These are phyloP conservation scores for Lasiosphaeris hirsuta DNA, from an alignment of 495 filamentous ascomycete genomes.

Conservation along the genomic window DNA sequence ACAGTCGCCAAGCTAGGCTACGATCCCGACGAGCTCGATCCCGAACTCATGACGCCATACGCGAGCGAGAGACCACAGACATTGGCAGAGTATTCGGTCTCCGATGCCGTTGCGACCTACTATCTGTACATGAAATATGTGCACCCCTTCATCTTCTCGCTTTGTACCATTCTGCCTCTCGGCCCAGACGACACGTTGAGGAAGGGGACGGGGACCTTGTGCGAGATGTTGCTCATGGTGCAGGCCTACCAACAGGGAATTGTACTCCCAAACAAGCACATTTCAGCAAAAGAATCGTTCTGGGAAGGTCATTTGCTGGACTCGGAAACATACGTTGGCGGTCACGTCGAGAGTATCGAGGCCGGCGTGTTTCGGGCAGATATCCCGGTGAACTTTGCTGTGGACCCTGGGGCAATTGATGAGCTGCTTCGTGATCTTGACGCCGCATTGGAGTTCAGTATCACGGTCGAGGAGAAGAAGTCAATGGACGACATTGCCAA, in stretches of 20 bases:
- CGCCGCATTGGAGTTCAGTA: slow-evolving; percentile 85
- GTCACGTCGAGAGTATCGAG: slow-evolving; percentile 99
- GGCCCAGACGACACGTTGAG: slow-evolving; percentile 88
- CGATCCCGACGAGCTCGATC: slow-evolving; percentile 96
- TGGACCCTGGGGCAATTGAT: slow-evolving; percentile 84
- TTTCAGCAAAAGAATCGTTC: slow-evolving; percentile 84
- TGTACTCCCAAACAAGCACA: slow-evolving; percentile 93
- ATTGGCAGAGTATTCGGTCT: slow-evolving; percentile 96
- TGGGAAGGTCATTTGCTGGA: slow-evolving; percentile 96
- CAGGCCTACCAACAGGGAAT: slow-evolving; percentile 92
- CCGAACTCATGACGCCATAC: slow-evolving; percentile 95
- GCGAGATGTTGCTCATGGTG: slow-evolving; percentile 99
- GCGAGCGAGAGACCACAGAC: slow-evolving; percentile 89
- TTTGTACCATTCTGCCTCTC: slow-evolving; percentile 94
- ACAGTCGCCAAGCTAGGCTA: slow-evolving; percentile 97
- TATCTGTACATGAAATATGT: slow-evolving; percentile 99
- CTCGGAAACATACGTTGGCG: slow-evolving; percentile 96
- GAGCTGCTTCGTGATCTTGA: slow-evolving; percentile 86
- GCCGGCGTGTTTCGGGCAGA: slow-evolving; percentile 95
- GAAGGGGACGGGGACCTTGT: slow-evolving; percentile 95
- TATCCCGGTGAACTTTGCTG: slow-evolving; percentile 86
- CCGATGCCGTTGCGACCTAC: slow-evolving; percentile 97
- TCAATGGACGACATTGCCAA: slow-evolving; percentile 85
- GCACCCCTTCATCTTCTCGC: slow-evolving; percentile 97
- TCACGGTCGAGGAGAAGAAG: slow-evolving; percentile 93